Evolutionary conservation across 2,329 filamentous ascomycete genomes (phyloP).

Genomic region (Paradendryphiella salina): DNA sequence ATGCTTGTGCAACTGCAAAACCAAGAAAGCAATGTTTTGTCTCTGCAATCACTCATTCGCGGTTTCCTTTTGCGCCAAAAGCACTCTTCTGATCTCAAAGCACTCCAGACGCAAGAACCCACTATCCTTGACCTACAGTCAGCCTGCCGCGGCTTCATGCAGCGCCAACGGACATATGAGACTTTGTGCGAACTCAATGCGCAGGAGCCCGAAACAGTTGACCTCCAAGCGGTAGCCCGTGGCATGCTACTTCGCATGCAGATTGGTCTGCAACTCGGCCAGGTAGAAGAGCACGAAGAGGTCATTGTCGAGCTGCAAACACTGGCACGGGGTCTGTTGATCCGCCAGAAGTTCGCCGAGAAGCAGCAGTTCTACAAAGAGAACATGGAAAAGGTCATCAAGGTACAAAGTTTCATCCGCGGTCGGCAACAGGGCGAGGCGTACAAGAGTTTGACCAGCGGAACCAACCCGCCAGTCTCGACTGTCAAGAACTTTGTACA

Average conservation of each 20-base stretch:
- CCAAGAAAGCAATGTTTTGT: slow-evolving; percentile 50
- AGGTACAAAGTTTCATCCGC: slow-evolving; percentile 95
- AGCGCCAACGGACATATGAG: slow-evolving; percentile 62
- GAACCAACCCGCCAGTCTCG: slow-evolving; percentile 94
- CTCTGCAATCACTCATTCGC: slow-evolving; percentile 58
- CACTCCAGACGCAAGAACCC: slow-evolving; percentile 61
- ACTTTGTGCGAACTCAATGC: slow-evolving; percentile 72
- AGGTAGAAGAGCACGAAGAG: slow-evolving; percentile 84
- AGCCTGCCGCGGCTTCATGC: slow-evolving; percentile 65
- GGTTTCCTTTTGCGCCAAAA: slow-evolving; percentile 52
- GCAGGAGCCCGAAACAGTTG: slow-evolving; percentile 66
- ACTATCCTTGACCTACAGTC: slow-evolving; percentile 68
- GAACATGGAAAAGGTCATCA: slow-evolving; percentile 99
- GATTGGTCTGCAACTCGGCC: slow-evolving; percentile 72
- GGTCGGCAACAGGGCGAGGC: slow-evolving; percentile 95
- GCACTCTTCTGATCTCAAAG: slow-evolving; percentile 51
- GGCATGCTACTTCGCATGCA: slow-evolving; percentile 77
- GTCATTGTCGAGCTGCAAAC: slow-evolving; percentile 74
- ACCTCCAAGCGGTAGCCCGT: slow-evolving; percentile 74
- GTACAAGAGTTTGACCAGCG: slow-evolving; percentile 94
- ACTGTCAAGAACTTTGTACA: slow-evolving; percentile 99
- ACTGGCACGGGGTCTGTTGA: slow-evolving; percentile 69
- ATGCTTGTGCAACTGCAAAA: slow-evolving; percentile 49
- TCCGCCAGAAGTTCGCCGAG: slow-evolving; percentile 76
- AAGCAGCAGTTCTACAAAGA: slow-evolving; percentile 88